Evolutionary conservation across 148 eudicot species (phyloP).

Genomic region (Bassia scoparia): DNA sequence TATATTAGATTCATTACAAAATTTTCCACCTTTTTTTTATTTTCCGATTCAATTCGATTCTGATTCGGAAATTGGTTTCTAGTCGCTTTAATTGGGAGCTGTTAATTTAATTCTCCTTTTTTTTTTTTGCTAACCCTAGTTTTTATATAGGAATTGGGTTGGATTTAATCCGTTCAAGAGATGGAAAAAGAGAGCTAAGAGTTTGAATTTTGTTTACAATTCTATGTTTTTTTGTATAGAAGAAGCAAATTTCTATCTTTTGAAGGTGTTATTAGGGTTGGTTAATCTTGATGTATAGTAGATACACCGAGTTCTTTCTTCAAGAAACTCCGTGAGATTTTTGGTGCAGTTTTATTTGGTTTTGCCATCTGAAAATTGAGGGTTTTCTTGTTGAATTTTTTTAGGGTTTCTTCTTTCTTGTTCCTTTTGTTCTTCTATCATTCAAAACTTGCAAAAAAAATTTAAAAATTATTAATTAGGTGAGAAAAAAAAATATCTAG

Average conservation of each 20-base stretch:
- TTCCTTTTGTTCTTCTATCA: neutral
- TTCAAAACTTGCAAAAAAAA: slow-evolving; percentile 14
- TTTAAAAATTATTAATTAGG: neutral
- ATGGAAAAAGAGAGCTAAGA: too few relatives aligned
- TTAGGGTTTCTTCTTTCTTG: slow-evolving; percentile 16
- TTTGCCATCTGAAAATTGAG: slow-evolving; percentile 74
- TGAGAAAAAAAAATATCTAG: slow-evolving; percentile 1
- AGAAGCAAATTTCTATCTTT: neutral
- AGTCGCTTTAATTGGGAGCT: too few relatives aligned
- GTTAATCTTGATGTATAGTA: neutral
- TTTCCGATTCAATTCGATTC: slow-evolving; percentile 20
- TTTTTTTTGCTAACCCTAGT: too few relatives aligned
- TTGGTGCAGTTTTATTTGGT: slow-evolving; percentile 65
- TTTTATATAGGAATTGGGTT: too few relatives aligned
- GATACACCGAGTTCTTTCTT: slow-evolving; percentile 2
- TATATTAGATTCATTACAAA: too few relatives aligned
- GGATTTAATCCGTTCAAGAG: too few relatives aligned
- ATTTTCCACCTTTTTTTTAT: neutral
- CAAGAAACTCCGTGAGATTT: slow-evolving; percentile 70
- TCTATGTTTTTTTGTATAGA: neutral
- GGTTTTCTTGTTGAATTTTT: slow-evolving; percentile 39
- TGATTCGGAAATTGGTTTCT: neutral
- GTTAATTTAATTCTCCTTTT: too few relatives aligned
- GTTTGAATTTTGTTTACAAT: too few relatives aligned
- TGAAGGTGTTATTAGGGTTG: slow-evolving; percentile 13